Base-by-base conservation (phyloP, 2,329 filamentous ascomycete genomes). In the Calycina herbarum region DNA sequence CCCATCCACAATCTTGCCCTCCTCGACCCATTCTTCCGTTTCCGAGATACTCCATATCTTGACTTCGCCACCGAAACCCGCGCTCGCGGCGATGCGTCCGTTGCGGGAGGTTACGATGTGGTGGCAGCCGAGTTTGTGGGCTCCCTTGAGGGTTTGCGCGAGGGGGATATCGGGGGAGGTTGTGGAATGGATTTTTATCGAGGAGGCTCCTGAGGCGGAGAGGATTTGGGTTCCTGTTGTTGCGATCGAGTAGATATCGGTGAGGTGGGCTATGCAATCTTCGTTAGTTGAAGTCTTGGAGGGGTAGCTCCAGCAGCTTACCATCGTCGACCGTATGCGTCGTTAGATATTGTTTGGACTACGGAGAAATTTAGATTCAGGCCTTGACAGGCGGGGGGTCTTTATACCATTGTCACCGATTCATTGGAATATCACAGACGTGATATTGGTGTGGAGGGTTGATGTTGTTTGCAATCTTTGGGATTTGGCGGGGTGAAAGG, bases 291-390 rank as follows among this genome's bases (percentile, higher is more conserved):
- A 35, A 31, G 29, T 35, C 56, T 62, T 65, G 68, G 63, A 54
- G 48, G 65, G 67, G 68, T 68, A 66, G 64, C 67, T 60, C 61
- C 66, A 65, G 61, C n/a, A 56, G 76, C 82, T 77, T 77, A 92
- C 92, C 93, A 82, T 93, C 86, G 77, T 96, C 91, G 77, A 97
- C 87, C 56, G 93, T 94, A 78, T 97, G 92, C 71, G 91, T 90
- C 74, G 94, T 96, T 69, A 99, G 86, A 78, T 97, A 99, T 89
- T 98, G 95, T 82, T 98, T 98, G 64, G 95, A 99, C 95, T 97
- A 20, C 67, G 1, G 66, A 13, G n/a, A 56, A 8, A 35, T 29
- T 75, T 69, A 73, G 69, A 42, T 57, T 31, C 29, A 57, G 35
- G 13, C n/a, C 11, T 64, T 63, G 29, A 57, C 17, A 40, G 13